Evolutionary conservation across 148 eudicot species (phyloP), one percentile per base, ranked within the genome.

Genomic region (Mesembryanthemum crystallinum): DNA sequence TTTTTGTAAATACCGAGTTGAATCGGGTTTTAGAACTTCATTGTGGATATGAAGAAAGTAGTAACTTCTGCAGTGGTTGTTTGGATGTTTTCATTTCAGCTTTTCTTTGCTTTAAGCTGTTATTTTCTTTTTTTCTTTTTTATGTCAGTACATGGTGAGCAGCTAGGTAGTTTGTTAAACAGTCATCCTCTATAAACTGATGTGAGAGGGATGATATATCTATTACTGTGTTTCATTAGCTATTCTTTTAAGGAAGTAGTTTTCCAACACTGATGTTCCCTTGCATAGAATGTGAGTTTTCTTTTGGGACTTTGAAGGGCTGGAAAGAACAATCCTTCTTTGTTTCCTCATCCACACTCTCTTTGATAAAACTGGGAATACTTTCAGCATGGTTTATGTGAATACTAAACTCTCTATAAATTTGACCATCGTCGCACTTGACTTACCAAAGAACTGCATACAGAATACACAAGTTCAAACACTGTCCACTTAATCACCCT

Each of bases 211-310:
- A n/a, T n/a, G n/a, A n/a, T n/a, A n/a, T n/a, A n/a, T n/a, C n/a
- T n/a, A n/a, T n/a, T n/a, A n/a, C n/a, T n/a, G 66, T 8, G 98
- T 93, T 81, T 93, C 98, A 84, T 91, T 91, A 67, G 96, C 98
- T 69, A 93, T 93, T 83, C 98, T 89, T 88, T 88, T 90, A 81
- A 93, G 79, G 78, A 93, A 93, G 69, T 5, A 91, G 82, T 78
- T 91, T 93, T 18, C 98, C 98, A 68, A 93, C 98, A 79, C 98
- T 93, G 35, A 94, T 94, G 73, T 94, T 94, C 69, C 98, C 97
- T 82, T 94, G 94, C 24, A 94, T 97, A 71, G 94, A 94, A 28
- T n/a, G 98, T 93, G 64, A 93, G 80, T 52, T 93, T 89, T 88
- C 82, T 87, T 90, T 25, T 76, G 85, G 47, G 82, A 70, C 73